Conservation (phyloP, 208 protist species). For the Leishmania braziliensis region DNA sequence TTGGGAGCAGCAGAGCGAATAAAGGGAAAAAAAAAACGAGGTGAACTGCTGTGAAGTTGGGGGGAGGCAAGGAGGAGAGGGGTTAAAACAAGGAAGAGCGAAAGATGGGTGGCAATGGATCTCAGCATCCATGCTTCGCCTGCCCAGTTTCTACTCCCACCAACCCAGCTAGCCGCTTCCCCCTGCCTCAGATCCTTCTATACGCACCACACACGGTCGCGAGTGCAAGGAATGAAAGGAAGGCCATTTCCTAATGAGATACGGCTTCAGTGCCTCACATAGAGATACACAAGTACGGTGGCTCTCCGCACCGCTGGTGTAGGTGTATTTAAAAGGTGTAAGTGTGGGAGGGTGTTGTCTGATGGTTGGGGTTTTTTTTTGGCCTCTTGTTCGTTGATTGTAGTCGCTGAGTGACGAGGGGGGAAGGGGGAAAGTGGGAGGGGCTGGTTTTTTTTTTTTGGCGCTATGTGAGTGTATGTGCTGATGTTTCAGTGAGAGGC, state of each 20-base stretch:
- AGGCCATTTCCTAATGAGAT: neutral
- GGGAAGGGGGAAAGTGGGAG: too few species aligned
- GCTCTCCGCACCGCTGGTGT: neutral
- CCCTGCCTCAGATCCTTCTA: neutral
- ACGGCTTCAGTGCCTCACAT: neutral
- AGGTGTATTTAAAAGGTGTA: constrained; percentile 4
- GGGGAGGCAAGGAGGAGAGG: neutral
- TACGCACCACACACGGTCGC: neutral
- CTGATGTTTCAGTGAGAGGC: neutral
- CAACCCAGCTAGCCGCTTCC: too few species aligned
- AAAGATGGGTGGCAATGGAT: neutral
- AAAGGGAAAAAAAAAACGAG: neutral
- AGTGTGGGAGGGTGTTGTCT: neutral
- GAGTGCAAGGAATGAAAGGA: neutral
- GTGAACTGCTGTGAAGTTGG: neutral
- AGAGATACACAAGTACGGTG: neutral
- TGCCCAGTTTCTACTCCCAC: neutral
- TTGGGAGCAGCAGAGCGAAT: neutral
- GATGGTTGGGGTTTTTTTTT: neutral
- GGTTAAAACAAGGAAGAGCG: neutral
- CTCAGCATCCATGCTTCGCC: neutral
- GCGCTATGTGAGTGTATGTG: neutral
- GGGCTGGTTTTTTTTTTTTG: neutral
- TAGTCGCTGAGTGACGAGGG: neutral
- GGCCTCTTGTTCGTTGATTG: neutral